Base-by-base conservation (phyloP, 352 stramenopile genomes). In the Saprolegnia diclina region DNA sequence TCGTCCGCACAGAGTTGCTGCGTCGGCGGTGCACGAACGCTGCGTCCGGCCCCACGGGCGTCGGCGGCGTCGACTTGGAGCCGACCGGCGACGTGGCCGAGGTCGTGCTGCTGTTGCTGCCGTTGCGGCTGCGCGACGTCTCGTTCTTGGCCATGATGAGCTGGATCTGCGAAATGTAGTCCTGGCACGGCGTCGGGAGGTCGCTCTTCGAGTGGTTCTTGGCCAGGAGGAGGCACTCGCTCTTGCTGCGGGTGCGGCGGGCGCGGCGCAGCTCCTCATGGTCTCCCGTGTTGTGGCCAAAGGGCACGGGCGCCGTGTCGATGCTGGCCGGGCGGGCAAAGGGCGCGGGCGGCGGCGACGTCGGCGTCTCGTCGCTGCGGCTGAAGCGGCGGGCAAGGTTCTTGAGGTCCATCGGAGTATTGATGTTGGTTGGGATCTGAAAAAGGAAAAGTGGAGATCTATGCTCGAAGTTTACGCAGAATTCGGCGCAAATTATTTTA, bases 151-250 rank as follows among this genome's bases (percentile, higher is more conserved):
- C 86, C 52, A 94, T 71, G 55, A 92, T 91, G 68, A 89, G 83
- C 80, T 94, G 91, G 64, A 94, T 83, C 62, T 82, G 88, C 64
- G 74, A 86, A 59, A 94, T 94, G 74, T 94, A 94, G 45, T 94
- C 86, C 55, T 90, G 76, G 73, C 86, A 94, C 26, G 82, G 82
- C 2, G 83, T 82, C 0, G 86, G 86, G 4, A 94, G 75, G 35
- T 88, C 74, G 50, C 79, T 71, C 6, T 71, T 70, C 48, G 77
- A 77, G 35, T 77, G 77, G 7, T 75, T 83, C 72, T 89, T 90
- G 10, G 82, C 82, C 0, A 94, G 71, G 54, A 94, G 71, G 4
- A 94, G 72, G 40, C 86, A 94, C 72, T 94, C 86, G 67, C 82
- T 91, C 74, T 92, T 87, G 65, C 79, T 89, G 44, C 85, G 81